Conservation (phyloP, 805 yeast species). For the Schwanniomyces polymorphus region DNA sequence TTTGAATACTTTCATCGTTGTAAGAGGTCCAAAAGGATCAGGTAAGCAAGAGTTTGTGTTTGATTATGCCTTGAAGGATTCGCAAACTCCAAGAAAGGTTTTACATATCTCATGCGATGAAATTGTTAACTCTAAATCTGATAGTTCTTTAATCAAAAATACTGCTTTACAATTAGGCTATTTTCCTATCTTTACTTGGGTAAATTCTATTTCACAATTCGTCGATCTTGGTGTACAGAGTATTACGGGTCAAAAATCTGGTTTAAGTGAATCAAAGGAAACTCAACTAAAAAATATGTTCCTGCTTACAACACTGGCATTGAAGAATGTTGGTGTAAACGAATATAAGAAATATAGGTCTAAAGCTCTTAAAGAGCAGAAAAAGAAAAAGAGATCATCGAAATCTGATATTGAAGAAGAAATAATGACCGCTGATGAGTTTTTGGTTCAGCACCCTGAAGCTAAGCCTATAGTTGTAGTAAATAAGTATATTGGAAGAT, state of each 20-base stretch:
- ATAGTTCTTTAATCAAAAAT: constrained; percentile 61
- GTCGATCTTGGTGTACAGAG: constrained; percentile 87
- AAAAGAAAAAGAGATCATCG: constrained; percentile 14
- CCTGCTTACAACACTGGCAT: constrained; percentile 66
- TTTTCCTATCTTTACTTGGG: constrained; percentile 92
- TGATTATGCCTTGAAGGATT: constrained; percentile 59
- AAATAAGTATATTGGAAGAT: constrained; percentile 64
- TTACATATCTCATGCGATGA: constrained; percentile 78
- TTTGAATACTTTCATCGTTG: constrained; percentile 83
- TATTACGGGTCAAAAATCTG: constrained; percentile 90
- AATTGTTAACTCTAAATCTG: constrained; percentile 72
- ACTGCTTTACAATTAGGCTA: constrained; percentile 83
- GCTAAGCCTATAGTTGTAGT: constrained; percentile 83
- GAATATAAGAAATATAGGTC: constrained; percentile 30
- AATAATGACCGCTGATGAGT: constrained; percentile 72
- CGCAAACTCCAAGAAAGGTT: constrained; percentile 42
- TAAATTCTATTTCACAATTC: constrained; percentile 73
- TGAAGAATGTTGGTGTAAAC: constrained; percentile 57
- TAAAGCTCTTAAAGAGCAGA: constrained; percentile 16
- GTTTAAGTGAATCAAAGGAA: constrained; percentile 80
- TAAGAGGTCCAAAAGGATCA: constrained; percentile 94
- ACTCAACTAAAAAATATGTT: constrained; percentile 80
- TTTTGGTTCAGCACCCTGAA: constrained; percentile 80
- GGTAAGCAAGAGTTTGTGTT: constrained; percentile 83
- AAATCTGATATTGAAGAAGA: constrained; percentile 16